Evolutionary conservation across 2,329 filamentous ascomycete species (phyloP).

Genomic region (Akanthomyces lecanii): DNA sequence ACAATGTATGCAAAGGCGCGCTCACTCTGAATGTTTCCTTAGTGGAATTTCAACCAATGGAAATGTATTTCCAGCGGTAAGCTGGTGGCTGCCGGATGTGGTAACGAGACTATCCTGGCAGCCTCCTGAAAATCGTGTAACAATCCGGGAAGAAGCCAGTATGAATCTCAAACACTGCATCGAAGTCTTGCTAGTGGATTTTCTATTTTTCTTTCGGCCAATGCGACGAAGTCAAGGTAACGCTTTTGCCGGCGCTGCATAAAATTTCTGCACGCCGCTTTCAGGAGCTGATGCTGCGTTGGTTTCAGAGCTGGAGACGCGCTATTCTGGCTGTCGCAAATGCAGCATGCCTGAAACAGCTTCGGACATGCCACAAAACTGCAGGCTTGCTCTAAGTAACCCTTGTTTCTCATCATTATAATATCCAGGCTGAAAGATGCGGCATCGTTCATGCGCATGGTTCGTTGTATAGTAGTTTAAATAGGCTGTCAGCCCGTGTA

Average conservation of each 20-base stretch:
- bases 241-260: background rate
- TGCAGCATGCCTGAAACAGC: constrained; percentile 12
- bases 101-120: background rate
- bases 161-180: background rate
- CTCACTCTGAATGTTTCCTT: background rate
- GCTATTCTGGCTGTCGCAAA: constrained; percentile 9
- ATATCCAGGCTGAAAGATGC: background rate
- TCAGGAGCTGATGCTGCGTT: constrained; percentile 14
- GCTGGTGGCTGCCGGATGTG: background rate
- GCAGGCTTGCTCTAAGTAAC: background rate
- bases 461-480: background rate
- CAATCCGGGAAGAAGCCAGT: background rate
- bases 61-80: background rate
- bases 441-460: background rate
- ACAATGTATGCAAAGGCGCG: background rate
- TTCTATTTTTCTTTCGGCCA: background rate
- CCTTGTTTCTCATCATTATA: background rate
- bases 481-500: background rate
- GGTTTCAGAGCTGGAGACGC: constrained; percentile 11
- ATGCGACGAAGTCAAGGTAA: background rate
- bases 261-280: background rate
- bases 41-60: background rate
- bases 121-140: background rate
- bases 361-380: constrained; percentile 2
- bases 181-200: background rate